Percentiles rank a stretch among this genome's conserved stretches.
phyloP scores from a whole-genome alignment of 805 yeast species.

The Zygoascus bituminiphila region DNA sequence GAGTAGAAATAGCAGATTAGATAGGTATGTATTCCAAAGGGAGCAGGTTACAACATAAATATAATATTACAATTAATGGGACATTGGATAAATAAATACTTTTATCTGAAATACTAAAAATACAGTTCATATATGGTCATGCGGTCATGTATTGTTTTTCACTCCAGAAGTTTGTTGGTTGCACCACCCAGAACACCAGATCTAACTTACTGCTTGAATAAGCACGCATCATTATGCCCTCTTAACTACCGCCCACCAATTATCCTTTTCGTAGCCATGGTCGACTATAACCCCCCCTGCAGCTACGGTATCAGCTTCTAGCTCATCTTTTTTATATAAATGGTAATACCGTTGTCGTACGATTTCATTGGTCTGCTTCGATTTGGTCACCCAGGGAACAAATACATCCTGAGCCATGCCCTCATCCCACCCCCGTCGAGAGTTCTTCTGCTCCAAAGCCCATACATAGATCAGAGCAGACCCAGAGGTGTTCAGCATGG shows the following conservation, averaged over 20 bases:
- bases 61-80: no score
- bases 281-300: conserved; percentile 68
- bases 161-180: no score
- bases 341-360: conserved; percentile 85
- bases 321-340: conserved; percentile 75
- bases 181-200: no score
- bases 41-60: no score
- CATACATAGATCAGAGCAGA: conserved; percentile 81
- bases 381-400: conserved; percentile 82
- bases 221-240: no score
- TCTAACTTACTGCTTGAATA: no score
- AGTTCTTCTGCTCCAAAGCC: conserved; percentile 88
- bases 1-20: no score
- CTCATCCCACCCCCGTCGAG: conserved; percentile 83
- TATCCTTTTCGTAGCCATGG: conserved; percentile 85
- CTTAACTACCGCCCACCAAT: conserved; percentile 71
- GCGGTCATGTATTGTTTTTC: no score
- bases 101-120: no score
- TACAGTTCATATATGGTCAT: no score
- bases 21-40: no score
- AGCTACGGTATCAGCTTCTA: conserved; percentile 53
- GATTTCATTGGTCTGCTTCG: conserved; percentile 18
- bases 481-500: conserved; percentile 52
- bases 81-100: no score
- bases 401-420: conserved; percentile 90